These are phyloP conservation scores for Craterostigma plantagineum DNA, from an alignment of 257 asterid species.

Conservation along the genomic window DNA sequence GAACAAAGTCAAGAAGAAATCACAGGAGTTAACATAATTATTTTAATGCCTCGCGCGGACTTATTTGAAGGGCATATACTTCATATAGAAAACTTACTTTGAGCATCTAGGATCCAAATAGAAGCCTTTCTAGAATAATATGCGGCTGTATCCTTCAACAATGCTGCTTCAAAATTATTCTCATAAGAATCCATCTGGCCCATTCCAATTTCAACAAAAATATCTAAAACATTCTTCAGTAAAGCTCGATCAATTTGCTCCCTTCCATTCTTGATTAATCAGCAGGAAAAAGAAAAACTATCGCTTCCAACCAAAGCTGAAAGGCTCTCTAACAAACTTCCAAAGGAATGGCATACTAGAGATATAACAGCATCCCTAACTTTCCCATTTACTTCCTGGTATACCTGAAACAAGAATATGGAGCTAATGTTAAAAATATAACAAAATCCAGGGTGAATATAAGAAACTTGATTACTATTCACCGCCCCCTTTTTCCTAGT, in stretches of 20 bases:
- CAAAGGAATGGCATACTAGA: constrained; percentile 31
- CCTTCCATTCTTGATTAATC: constrained; percentile 98
- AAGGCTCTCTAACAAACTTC: constrained; percentile 1
- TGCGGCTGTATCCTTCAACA: constrained; percentile 78
- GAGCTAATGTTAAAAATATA: constrained; percentile 15
- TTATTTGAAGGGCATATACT: too few relatives aligned
- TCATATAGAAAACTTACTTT: constrained; percentile 22
- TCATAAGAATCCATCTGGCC: constrained; percentile 79
- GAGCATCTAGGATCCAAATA: constrained; percentile 83
- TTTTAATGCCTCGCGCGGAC: neutral
- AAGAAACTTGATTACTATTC: too few relatives aligned
- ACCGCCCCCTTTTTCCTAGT: too few relatives aligned
- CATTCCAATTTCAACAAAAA: constrained; percentile 97
- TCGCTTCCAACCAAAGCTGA: constrained; percentile 2
- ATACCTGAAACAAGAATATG: constrained; percentile 41
- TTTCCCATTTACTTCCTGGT: constrained; percentile 57
- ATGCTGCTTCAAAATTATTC: constrained; percentile 71
- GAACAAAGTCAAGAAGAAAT: neutral
- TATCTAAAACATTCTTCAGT: constrained; percentile 77
- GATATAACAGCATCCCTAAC: constrained; percentile 93
- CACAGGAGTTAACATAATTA: neutral
- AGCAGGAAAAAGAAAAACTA: constrained; percentile 9
- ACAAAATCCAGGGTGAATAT: constrained; percentile 29
- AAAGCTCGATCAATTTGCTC: constrained; percentile 92
- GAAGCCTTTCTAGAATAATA: constrained; percentile 98